phyloP scores from a whole-genome alignment of 1,139 yeast species.

The Cylindricascospora bacillispora region DNA sequence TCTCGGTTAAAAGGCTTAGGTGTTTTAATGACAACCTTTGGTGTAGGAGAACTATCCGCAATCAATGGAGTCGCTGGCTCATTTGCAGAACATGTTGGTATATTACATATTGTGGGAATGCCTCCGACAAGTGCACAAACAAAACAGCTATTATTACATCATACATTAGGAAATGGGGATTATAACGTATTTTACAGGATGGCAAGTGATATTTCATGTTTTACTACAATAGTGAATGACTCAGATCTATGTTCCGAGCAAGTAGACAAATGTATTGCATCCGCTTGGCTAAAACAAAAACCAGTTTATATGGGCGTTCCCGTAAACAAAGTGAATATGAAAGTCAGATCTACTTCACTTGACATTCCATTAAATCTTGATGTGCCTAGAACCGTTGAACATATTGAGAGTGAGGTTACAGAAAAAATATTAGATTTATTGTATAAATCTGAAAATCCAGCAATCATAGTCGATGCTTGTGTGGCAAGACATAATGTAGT shows the following conservation, averaged over 20 bases:
- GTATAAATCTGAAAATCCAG: slow-evolving; percentile 45
- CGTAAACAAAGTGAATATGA: slow-evolving; percentile 56
- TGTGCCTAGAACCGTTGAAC: slow-evolving; percentile 44
- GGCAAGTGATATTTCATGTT: slow-evolving; percentile 52
- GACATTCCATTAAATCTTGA: slow-evolving; percentile 48
- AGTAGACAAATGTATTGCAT: slow-evolving; percentile 58
- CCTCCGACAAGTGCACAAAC: slow-evolving; percentile 49
- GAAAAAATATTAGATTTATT: slow-evolving; percentile 42
- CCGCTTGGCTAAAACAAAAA: slow-evolving; percentile 56
- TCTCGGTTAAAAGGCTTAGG: slow-evolving; percentile 45
- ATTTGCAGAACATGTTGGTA: slow-evolving; percentile 47
- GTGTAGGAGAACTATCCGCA: slow-evolving; percentile 54
- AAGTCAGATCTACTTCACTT: slow-evolving; percentile 40
- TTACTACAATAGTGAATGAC: slow-evolving; percentile 48
- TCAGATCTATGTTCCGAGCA: slow-evolving; percentile 46
- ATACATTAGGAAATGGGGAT: slow-evolving; percentile 73
- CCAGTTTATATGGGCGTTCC: slow-evolving; percentile 80
- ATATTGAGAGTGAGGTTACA: slow-evolving; percentile 56
- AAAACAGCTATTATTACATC: slow-evolving; percentile 40
- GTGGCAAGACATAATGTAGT: slow-evolving; percentile 59
- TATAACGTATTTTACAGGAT: slow-evolving; percentile 62
- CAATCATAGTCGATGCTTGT: slow-evolving; percentile 76
- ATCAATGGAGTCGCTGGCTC: slow-evolving; percentile 48
- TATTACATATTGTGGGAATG: slow-evolving; percentile 44
- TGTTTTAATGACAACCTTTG: slow-evolving; percentile 49